Conservation (phyloP, 495 filamentous ascomycete genomes). For the Neurospora sp. region DNA sequence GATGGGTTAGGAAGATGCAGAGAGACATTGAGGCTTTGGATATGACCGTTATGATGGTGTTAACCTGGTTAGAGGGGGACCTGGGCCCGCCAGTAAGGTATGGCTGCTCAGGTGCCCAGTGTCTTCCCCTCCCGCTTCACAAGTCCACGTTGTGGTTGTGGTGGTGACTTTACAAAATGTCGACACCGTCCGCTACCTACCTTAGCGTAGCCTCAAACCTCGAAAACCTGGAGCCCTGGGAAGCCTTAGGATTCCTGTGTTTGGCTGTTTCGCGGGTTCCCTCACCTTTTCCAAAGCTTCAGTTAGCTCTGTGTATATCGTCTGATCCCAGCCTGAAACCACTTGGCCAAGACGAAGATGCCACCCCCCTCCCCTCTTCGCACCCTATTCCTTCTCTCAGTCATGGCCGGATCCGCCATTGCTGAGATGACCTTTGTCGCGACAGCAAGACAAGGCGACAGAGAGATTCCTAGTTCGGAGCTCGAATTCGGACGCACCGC, state of each 20-base stretch:
- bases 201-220: neutral
- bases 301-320: neutral
- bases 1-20: neutral
- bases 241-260: neutral
- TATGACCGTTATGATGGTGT: neutral
- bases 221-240: neutral
- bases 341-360: constrained; percentile 7
- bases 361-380: constrained; percentile 1
- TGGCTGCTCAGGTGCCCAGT: neutral
- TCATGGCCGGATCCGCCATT: constrained; percentile 5
- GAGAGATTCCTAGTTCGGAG: constrained; percentile 3
- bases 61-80: neutral
- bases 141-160: neutral
- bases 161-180: neutral
- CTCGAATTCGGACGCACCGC: constrained; percentile 10
- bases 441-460: constrained; percentile 8
- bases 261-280: neutral
- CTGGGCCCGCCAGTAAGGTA: neutral
- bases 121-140: neutral
- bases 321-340: neutral
- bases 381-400: constrained; percentile 2
- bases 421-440: constrained; percentile 14
- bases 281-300: neutral
- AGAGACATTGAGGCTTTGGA: neutral
- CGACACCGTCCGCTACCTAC: neutral